These are phyloP conservation scores for Rhododendron molle DNA, from an alignment of 148 eudicot species.

Conservation along the genomic window DNA sequence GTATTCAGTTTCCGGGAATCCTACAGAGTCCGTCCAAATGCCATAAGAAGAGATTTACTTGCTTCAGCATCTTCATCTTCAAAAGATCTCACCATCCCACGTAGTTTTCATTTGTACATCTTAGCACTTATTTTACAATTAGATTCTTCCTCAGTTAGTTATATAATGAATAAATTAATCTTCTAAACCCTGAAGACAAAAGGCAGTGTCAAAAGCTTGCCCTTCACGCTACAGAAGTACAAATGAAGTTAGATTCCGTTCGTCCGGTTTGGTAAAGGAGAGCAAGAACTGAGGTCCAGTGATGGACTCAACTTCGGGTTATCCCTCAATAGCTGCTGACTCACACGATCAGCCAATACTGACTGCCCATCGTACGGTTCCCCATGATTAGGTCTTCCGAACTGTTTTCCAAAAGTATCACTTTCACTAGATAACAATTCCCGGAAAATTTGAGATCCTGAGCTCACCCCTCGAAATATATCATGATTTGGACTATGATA, in stretches of 20 bases:
- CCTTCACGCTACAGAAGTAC: neutral
- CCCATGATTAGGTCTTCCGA: constrained; percentile 38
- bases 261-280: constrained; percentile 34
- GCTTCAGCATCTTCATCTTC: constrained; percentile 3
- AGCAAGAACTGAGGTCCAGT: constrained; percentile 51
- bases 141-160: neutral
- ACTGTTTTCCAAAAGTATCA: constrained; percentile 41
- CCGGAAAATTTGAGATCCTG: constrained; percentile 46
- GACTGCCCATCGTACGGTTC: constrained; percentile 53
- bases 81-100: neutral
- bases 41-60: neutral
- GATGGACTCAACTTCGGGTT: constrained; percentile 53
- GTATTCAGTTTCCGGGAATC: neutral
- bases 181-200: neutral
- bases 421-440: constrained; percentile 35
- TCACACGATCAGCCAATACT: constrained; percentile 66
- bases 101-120: neutral
- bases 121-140: constrained; percentile 7
- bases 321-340: constrained; percentile 73
- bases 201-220: neutral
- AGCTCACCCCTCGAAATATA: constrained; percentile 51
- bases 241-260: constrained; percentile 12
- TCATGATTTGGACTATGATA: constrained; percentile 56
- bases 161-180: constrained; percentile 4
- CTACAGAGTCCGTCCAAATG: neutral